phyloP scores from a whole-genome alignment of 345 rosid species.

The Eucalyptus cladocalyx region DNA sequence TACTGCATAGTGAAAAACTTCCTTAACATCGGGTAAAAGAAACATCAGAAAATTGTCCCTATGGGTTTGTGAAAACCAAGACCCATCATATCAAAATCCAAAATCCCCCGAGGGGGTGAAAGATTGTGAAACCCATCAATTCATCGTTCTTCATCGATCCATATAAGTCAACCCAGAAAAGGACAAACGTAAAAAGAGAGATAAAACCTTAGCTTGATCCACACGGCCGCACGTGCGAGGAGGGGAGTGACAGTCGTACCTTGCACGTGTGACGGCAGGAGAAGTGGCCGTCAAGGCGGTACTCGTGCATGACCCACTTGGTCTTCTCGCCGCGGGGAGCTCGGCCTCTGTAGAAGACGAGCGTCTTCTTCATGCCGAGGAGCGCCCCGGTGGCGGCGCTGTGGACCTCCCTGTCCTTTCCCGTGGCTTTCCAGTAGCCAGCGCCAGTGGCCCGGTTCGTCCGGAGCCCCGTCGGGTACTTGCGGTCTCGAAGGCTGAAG shows the following conservation, averaged over 20 bases:
- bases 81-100: neutral
- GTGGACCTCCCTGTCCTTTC: conserved; percentile 68
- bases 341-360: conserved; percentile 79
- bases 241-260: conserved; percentile 19
- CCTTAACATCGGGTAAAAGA: neutral
- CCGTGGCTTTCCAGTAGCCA: conserved; percentile 95
- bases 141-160: neutral
- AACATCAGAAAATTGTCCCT: neutral
- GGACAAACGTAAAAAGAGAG: conserved; percentile 5
- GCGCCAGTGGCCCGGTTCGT: conserved; percentile 84
- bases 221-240: neutral
- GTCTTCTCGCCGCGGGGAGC: conserved; percentile 91
- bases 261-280: conserved; percentile 73
- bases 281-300: conserved; percentile 71
- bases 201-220: neutral
- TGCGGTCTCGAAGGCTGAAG: conserved; percentile 81
- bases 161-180: conserved; percentile 29
- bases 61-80: neutral
- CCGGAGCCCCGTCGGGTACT: conserved; percentile 83
- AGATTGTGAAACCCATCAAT: neutral
- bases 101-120: neutral
- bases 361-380: conserved; percentile 89
- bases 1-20: neutral
- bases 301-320: conserved; percentile 97
- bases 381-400: conserved; percentile 36